phyloP scores from a whole-genome alignment of 257 asterid species.

The Nyctanthes arbortristis region DNA sequence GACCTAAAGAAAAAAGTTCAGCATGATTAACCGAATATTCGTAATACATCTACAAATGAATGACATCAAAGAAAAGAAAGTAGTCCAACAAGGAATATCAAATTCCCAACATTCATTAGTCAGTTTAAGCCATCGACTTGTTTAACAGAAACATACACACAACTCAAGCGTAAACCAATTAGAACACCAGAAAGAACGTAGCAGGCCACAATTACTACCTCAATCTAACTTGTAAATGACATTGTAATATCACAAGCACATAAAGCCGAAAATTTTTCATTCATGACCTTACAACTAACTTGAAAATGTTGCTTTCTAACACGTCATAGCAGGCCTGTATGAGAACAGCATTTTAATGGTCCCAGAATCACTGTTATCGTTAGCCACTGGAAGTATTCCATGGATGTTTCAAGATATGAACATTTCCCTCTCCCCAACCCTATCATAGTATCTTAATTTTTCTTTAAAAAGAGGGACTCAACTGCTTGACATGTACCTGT shows the following conservation, averaged over 20 bases:
- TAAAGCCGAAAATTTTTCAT: not conserved
- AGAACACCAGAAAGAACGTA: not conserved
- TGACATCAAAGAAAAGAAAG: conserved; percentile 8
- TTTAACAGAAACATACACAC: not conserved
- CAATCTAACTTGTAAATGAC: not conserved
- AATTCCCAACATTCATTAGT: not conserved
- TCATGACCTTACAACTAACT: conserved; percentile 1
- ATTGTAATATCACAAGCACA: not conserved
- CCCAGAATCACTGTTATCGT: not conserved
- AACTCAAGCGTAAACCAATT: not conserved
- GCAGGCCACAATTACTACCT: not conserved
- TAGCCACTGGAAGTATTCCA: not conserved
- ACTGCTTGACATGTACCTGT: no score
- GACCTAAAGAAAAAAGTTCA: conserved; percentile 42
- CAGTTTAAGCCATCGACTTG: not conserved
- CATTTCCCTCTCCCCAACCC: not conserved
- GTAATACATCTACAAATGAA: not conserved
- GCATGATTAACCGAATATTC: conserved; percentile 2
- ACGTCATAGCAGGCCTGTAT: not conserved
- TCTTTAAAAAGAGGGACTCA: no score
- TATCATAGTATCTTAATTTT: not conserved
- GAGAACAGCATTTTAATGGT: not conserved
- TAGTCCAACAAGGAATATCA: conserved; percentile 1
- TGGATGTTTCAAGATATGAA: not conserved
- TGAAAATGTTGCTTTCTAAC: not conserved